Evolutionary conservation across 192 early-diverging fungal genomes (phyloP).

Genomic region (Backusella westeae): DNA sequence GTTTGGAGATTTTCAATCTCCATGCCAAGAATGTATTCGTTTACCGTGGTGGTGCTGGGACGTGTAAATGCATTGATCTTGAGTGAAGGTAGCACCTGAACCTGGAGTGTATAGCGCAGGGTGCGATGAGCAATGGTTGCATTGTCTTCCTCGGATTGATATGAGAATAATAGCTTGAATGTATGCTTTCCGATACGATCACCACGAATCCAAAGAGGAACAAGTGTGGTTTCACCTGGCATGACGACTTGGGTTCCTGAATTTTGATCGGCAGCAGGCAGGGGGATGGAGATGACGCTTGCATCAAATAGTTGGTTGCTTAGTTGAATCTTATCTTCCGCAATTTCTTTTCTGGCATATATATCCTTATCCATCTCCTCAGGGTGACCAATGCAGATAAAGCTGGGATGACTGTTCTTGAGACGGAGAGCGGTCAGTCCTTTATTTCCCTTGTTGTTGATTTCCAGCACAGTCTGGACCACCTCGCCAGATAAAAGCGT

Average conservation of each 20-base stretch:
- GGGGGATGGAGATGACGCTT: slow-evolving; percentile 46
- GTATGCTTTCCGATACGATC: slow-evolving; percentile 87
- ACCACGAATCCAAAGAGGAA: slow-evolving; percentile 90
- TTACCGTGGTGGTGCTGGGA: slow-evolving; percentile 68
- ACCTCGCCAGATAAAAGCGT: slow-evolving; percentile 84
- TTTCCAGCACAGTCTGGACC: slow-evolving; percentile 62
- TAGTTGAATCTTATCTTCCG: slow-evolving; percentile 11
- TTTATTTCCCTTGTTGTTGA: slow-evolving; percentile 81
- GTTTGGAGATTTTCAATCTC: slow-evolving; percentile 83
- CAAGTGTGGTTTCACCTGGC: slow-evolving; percentile 64
- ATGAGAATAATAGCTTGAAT: slow-evolving; percentile 77
- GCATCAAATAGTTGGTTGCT: slow-evolving; percentile 58
- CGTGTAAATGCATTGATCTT: slow-evolving; percentile 94
- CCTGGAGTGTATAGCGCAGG: slow-evolving; percentile 53
- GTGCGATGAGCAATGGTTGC: slow-evolving; percentile 62
- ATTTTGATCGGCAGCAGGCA: slow-evolving; percentile 37
- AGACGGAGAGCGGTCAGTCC: slow-evolving; percentile 70
- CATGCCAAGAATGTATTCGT: slow-evolving; percentile 90
- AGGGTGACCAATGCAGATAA: slow-evolving; percentile 68
- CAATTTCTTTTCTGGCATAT: slow-evolving; percentile 21
- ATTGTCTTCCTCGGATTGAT: slow-evolving; percentile 73
- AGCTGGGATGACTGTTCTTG: slow-evolving; percentile 84
- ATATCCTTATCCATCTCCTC: slow-evolving; percentile 40
- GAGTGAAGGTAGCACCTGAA: slow-evolving; percentile 81
- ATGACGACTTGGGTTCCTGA: slow-evolving; percentile 40